A percentile compares a stretch with the other conserved stretches of the same genome.
phyloP scores from a whole-genome alignment of 2,329 filamentous ascomycete genomes.

The Alternaria angustiovoidea region DNA sequence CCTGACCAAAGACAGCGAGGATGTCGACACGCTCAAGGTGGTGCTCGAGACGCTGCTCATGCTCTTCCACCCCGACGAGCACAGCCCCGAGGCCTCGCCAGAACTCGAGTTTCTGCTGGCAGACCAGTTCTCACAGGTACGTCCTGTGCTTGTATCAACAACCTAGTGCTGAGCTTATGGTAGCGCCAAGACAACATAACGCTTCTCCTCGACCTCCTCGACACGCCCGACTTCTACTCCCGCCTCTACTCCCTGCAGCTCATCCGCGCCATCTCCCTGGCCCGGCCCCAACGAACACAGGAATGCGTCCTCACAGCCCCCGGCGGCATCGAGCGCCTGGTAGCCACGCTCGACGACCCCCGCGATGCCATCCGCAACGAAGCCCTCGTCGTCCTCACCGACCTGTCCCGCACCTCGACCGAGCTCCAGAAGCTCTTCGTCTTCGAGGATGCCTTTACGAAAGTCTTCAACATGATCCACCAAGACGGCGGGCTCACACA shows the following conservation, averaged over 20 bases:
- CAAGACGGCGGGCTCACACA: conserved; percentile 81
- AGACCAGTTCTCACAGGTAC: conserved; percentile 93
- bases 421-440: conserved; percentile 96
- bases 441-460: conserved; percentile 92
- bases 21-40: conserved; percentile 95
- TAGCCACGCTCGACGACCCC: conserved; percentile 81
- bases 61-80: conserved; percentile 78
- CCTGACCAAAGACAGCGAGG: conserved; percentile 85
- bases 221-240: conserved; percentile 86
- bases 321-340: conserved; percentile 84
- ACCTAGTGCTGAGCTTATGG: conserved; percentile 60
- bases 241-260: conserved; percentile 91
- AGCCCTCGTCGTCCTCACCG: conserved; percentile 84
- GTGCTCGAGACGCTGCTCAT: conserved; percentile 94
- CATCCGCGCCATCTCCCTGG: conserved; percentile 82
- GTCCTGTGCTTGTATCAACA: conserved; percentile 26
- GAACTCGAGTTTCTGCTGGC: conserved; percentile 96
- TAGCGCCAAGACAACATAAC: conserved; percentile 95
- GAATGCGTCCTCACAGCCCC: conserved; percentile 92
- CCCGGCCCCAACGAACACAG: conserved; percentile 89
- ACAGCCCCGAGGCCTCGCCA: conserved; percentile 85
- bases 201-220: conserved; percentile 85
- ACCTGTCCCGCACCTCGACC: conserved; percentile 82
- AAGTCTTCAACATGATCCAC: conserved; percentile 81
- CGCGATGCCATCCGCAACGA: conserved; percentile 86